A percentile compares a stretch with the other conserved stretches of the same genome.
Evolutionary conservation across 1,139 yeast genomes (phyloP).

Genomic region (Candida buenavistaensis): DNA sequence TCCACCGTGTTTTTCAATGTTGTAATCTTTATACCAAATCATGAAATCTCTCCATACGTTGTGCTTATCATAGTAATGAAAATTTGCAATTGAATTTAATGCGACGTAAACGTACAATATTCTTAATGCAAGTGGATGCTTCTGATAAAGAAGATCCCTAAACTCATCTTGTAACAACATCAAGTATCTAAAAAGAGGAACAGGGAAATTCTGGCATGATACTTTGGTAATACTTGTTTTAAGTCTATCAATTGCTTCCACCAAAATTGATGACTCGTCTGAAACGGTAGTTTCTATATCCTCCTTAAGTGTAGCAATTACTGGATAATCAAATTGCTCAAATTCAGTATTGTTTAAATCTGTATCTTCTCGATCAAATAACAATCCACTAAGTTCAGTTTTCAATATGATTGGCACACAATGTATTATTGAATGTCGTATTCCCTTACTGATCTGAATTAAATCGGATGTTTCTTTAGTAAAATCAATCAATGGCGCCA

Average conservation of each 20-base stretch:
- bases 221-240: slow-evolving; percentile 11
- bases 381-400: slow-evolving; percentile 18
- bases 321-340: slow-evolving; percentile 16
- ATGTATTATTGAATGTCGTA: slow-evolving; percentile 15
- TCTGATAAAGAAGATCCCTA: slow-evolving; percentile 19
- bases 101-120: slow-evolving; percentile 24
- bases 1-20: slow-evolving; percentile 11
- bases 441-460: slow-evolving; percentile 22
- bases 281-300: slow-evolving; percentile 11
- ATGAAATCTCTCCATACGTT: slow-evolving; percentile 32
- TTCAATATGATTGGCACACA: slow-evolving; percentile 15
- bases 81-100: slow-evolving; percentile 21
- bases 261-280: slow-evolving; percentile 1
- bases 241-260: slow-evolving; percentile 5
- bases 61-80: slow-evolving; percentile 18
- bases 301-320: slow-evolving; percentile 18
- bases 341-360: slow-evolving; percentile 10
- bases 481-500: slow-evolving; percentile 29
- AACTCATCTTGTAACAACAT: slow-evolving; percentile 20
- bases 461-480: slow-evolving; percentile 19
- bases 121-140: slow-evolving; percentile 26
- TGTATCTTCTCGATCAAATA: slow-evolving; percentile 12
- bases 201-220: slow-evolving; percentile 22
- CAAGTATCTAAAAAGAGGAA: slow-evolving; percentile 31
- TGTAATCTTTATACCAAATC: slow-evolving; percentile 22